phyloP scores from a whole-genome alignment of 805 yeast species.

The Lipomyces spencermartinsiae region DNA sequence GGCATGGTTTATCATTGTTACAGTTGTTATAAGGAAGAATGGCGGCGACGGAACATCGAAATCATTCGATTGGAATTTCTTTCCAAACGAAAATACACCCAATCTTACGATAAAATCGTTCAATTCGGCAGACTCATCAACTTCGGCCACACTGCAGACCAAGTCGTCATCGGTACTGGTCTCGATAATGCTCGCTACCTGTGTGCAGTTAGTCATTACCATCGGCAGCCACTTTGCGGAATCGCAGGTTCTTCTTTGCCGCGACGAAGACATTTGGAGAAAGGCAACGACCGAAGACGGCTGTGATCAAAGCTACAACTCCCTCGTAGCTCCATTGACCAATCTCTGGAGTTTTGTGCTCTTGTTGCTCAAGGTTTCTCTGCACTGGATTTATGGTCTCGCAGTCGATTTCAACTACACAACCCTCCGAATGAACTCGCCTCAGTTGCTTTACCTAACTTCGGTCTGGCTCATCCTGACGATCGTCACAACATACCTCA shows the following conservation, averaged over 20 bases:
- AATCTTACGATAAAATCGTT: neutral
- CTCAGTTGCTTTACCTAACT: conserved; percentile 5
- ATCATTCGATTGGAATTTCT: neutral
- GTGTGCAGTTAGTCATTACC: neutral
- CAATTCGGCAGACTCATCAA: conserved; percentile 5
- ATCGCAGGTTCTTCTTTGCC: neutral
- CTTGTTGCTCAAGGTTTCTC: neutral
- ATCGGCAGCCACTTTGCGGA: conserved; percentile 12
- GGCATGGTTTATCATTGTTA: neutral
- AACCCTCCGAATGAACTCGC: neutral
- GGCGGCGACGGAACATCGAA: neutral
- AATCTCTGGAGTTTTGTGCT: conserved; percentile 2
- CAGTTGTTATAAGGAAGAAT: neutral
- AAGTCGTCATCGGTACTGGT: neutral
- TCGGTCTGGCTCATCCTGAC: neutral
- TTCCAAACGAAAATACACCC: neutral
- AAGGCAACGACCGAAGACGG: neutral
- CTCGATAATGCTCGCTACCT: neutral
- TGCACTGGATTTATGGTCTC: conserved; percentile 18
- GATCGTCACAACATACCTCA: neutral
- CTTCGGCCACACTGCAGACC: neutral
- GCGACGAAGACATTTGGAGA: conserved; percentile 10
- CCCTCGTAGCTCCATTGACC: conserved; percentile 4
- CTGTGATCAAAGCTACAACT: neutral
- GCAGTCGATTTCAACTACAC: neutral